Conservation (phyloP, 2,329 filamentous ascomycete genomes). For the Venturia oleaginea region DNA sequence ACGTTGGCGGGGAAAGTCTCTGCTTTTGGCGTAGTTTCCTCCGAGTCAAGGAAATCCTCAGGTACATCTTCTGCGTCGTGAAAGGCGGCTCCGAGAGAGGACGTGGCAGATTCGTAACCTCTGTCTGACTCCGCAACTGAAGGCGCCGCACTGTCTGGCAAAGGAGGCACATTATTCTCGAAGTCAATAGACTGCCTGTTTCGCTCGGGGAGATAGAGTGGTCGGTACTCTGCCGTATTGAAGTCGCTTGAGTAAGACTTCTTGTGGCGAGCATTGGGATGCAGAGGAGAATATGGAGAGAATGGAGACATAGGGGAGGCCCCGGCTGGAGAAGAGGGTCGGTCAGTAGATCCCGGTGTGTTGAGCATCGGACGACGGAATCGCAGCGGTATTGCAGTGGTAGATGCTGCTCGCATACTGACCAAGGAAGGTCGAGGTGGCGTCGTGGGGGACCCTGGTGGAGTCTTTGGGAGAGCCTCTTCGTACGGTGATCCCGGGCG, state of each 20-base stretch:
- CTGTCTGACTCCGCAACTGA: slow-evolving; percentile 15
- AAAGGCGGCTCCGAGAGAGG: slow-evolving; percentile 18
- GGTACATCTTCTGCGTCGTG: slow-evolving; percentile 14
- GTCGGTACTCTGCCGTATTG: slow-evolving; percentile 49
- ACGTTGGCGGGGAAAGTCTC: slow-evolving; percentile 21
- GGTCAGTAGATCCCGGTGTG: neutral
- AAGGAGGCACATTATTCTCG: slow-evolving; percentile 41
- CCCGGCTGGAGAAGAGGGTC: slow-evolving; percentile 19
- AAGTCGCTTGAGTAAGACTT: slow-evolving; percentile 35
- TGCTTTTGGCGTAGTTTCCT: slow-evolving; percentile 61
- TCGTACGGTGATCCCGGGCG: slow-evolving; percentile 13
- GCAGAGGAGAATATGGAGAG: slow-evolving; percentile 32
- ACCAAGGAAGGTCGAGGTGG: slow-evolving; percentile 14
- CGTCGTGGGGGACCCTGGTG: slow-evolving; percentile 5
- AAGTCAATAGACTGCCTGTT: slow-evolving; percentile 39
- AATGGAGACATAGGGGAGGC: slow-evolving; percentile 29
- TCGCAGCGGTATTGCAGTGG: slow-evolving; percentile 45
- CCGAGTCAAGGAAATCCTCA: slow-evolving; percentile 48
- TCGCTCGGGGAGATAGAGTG: slow-evolving; percentile 71
- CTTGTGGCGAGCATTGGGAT: slow-evolving; percentile 28
- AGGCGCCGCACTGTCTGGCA: slow-evolving; percentile 35
- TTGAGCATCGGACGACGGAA: slow-evolving; percentile 22
- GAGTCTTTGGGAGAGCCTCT: slow-evolving; percentile 1
- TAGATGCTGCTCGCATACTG: slow-evolving; percentile 14
- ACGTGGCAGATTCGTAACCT: slow-evolving; percentile 11